A percentile compares a stretch with the other conserved stretches of the same genome.
These are phyloP conservation scores for Lasiosphaeria hispida DNA, from an alignment of 495 filamentous ascomycete genomes.

Conservation along the genomic window DNA sequence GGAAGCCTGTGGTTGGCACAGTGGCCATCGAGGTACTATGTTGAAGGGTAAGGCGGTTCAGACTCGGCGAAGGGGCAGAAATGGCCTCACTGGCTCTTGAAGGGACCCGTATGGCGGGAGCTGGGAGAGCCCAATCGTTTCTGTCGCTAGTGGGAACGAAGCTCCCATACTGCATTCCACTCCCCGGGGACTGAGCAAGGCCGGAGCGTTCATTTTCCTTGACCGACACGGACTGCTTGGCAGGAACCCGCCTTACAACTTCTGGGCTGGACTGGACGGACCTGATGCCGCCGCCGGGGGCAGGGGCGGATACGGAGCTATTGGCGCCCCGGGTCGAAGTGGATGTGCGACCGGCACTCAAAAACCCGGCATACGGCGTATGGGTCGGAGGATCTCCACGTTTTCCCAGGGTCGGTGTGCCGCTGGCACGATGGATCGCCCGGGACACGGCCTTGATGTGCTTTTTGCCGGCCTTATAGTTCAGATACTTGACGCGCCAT, in stretches of 20 bases:
- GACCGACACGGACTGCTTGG: slow-evolving; percentile 12
- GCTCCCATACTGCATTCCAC: slow-evolving; percentile 64
- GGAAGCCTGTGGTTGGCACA: slow-evolving; percentile 7
- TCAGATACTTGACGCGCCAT: slow-evolving; percentile 87
- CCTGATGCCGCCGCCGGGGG: background rate
- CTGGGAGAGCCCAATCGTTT: slow-evolving; percentile 62
- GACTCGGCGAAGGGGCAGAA: slow-evolving; percentile 7
- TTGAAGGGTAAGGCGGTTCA: slow-evolving; percentile 15
- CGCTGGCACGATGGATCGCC: slow-evolving; percentile 63
- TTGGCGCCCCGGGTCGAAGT: slow-evolving; percentile 11
- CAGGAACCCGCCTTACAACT: slow-evolving; percentile 25
- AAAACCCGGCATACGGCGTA: slow-evolving; percentile 22
- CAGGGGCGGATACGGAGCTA: background rate
- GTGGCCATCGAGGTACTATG: slow-evolving; percentile 28
- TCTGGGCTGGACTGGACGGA: slow-evolving; percentile 24
- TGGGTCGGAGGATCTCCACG: slow-evolving; percentile 21
- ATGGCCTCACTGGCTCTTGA: slow-evolving; percentile 34
- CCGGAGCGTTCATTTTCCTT: slow-evolving; percentile 33
- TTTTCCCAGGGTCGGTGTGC: slow-evolving; percentile 42
- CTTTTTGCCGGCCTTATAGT: slow-evolving; percentile 94
- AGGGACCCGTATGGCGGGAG: slow-evolving; percentile 64
- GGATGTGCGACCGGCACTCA: slow-evolving; percentile 14
- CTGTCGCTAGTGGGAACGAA: slow-evolving; percentile 53
- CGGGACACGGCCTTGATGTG: slow-evolving; percentile 77
- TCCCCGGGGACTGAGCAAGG: slow-evolving; percentile 31